A percentile compares a stretch with the other conserved stretches of the same genome.
phyloP scores from a whole-genome alignment of 2,329 filamentous ascomycete genomes.

The Claviceps cyperi region DNA sequence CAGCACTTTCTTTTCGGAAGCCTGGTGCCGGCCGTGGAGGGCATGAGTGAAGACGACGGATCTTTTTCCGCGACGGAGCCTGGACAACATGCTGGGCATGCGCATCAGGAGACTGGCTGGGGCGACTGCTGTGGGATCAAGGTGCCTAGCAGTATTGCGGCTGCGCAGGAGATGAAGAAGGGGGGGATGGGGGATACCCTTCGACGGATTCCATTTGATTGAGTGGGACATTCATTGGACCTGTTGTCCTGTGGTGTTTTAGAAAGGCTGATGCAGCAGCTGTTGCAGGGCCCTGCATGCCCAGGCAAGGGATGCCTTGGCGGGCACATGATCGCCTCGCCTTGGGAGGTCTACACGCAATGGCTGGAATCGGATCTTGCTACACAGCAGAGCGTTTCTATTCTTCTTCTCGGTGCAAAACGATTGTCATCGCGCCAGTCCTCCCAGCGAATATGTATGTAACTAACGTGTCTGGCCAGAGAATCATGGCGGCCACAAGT shows the following conservation, averaged over 20 bases:
- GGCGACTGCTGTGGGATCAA: slow-evolving; percentile 97
- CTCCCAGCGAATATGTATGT: too few species aligned
- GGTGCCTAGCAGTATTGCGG: slow-evolving; percentile 85
- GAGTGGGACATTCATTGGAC: slow-evolving; percentile 5
- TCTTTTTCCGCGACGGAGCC: slow-evolving; percentile 23
- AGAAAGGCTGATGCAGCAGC: neutral
- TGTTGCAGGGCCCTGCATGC: neutral
- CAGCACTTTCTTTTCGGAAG: slow-evolving; percentile 94
- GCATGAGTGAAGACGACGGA: slow-evolving; percentile 57
- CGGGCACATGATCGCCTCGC: too few species aligned
- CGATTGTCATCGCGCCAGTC: too few species aligned
- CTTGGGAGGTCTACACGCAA: too few species aligned
- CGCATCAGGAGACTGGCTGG: slow-evolving; percentile 57
- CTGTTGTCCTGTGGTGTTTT: neutral
- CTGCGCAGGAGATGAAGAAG: slow-evolving; percentile 79
- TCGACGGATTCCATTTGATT: slow-evolving; percentile 74
- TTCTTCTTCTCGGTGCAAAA: too few species aligned
- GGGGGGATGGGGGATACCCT: slow-evolving; percentile 43
- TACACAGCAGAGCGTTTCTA: too few species aligned
- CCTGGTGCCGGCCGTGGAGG: slow-evolving; percentile 63
- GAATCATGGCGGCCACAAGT: too few species aligned
- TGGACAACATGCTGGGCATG: slow-evolving; percentile 46
- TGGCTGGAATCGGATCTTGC: too few species aligned
- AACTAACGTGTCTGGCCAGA: too few species aligned
- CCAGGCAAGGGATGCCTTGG: too few species aligned